Conservation (phyloP, 768 basidiomycete genomes). For the Lactarius psammicola region DNA sequence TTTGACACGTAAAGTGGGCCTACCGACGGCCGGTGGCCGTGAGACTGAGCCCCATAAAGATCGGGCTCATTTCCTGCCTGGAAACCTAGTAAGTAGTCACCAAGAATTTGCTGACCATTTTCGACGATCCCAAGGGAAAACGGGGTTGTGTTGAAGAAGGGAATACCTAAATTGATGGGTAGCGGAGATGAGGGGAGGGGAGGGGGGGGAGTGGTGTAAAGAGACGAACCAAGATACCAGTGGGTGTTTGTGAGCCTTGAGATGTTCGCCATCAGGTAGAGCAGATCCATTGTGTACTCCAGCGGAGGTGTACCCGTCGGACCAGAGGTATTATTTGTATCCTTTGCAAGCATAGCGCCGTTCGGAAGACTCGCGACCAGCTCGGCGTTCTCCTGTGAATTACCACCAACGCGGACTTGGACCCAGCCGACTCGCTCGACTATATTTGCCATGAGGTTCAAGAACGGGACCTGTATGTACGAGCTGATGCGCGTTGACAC, state of each 20-base stretch:
- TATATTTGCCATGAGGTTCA: constrained; percentile 75
- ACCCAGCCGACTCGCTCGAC: constrained; percentile 60
- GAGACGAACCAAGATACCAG: constrained; percentile 57
- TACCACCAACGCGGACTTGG: constrained; percentile 70
- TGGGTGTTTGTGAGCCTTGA: constrained; percentile 55
- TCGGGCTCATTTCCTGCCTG: constrained; percentile 82
- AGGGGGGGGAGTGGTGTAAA: neutral
- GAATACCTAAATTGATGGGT: constrained; percentile 41
- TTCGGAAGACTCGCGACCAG: constrained; percentile 51
- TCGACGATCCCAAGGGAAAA: constrained; percentile 56
- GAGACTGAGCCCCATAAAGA: constrained; percentile 46
- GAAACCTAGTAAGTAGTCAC: constrained; percentile 58
- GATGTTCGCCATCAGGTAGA: constrained; percentile 63
- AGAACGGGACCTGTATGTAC: constrained; percentile 57
- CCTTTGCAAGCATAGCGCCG: constrained; percentile 52
- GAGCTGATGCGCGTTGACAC: constrained; percentile 37
- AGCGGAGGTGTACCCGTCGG: constrained; percentile 70
- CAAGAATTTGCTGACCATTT: constrained; percentile 58
- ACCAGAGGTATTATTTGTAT: constrained; percentile 36
- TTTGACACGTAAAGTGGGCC: constrained; percentile 1
- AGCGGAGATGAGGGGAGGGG: neutral
- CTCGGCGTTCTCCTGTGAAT: constrained; percentile 67
- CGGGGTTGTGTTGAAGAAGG: constrained; percentile 61
- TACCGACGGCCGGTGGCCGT: constrained; percentile 23
- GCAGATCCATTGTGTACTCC: constrained; percentile 59